Evolutionary conservation across 2,329 filamentous ascomycete genomes (phyloP).

Genomic region (Beauveria asiatica): DNA sequence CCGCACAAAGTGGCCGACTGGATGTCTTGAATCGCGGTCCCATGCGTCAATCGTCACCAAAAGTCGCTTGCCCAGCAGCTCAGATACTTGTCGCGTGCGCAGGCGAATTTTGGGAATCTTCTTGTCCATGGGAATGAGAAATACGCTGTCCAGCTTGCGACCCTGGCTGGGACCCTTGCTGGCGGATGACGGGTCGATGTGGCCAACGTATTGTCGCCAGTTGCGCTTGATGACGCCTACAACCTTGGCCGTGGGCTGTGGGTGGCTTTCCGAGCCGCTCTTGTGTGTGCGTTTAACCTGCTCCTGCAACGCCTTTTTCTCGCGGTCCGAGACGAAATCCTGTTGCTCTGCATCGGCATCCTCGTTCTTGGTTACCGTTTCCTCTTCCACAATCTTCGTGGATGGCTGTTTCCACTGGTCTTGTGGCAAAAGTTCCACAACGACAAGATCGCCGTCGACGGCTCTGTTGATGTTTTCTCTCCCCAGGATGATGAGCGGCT

Average conservation of each 20-base stretch:
- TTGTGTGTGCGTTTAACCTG: slow-evolving; percentile 82
- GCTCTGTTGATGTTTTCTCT: slow-evolving; percentile 94
- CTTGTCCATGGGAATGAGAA: slow-evolving; percentile 97
- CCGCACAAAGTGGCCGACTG: slow-evolving; percentile 86
- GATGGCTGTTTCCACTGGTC: slow-evolving; percentile 97
- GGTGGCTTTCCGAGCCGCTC: slow-evolving; percentile 63
- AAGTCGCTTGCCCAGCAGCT: slow-evolving; percentile 84
- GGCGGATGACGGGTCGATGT: slow-evolving; percentile 81
- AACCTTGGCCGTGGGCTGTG: slow-evolving; percentile 85
- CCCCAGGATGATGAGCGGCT: slow-evolving; percentile 77
- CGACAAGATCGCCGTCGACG: slow-evolving; percentile 84
- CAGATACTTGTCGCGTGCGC: slow-evolving; percentile 79
- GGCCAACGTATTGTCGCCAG: slow-evolving; percentile 96
- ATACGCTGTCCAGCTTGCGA: slow-evolving; percentile 83
- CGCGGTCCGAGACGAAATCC: slow-evolving; percentile 78
- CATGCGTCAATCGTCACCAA: slow-evolving; percentile 91
- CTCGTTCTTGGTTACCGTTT: slow-evolving; percentile 83
- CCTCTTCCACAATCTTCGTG: slow-evolving; percentile 92
- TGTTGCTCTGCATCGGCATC: slow-evolving; percentile 78
- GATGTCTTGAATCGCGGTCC: slow-evolving; percentile 89
- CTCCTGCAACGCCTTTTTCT: slow-evolving; percentile 79
- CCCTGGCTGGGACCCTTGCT: slow-evolving; percentile 65
- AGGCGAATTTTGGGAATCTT: slow-evolving; percentile 93
- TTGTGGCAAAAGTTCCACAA: slow-evolving; percentile 85
- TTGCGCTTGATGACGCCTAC: slow-evolving; percentile 92